Evolutionary conservation across 805 yeast genomes (phyloP), one percentile per base, ranked within the genome.

Genomic region (Diddensiella transvaalensis): DNA sequence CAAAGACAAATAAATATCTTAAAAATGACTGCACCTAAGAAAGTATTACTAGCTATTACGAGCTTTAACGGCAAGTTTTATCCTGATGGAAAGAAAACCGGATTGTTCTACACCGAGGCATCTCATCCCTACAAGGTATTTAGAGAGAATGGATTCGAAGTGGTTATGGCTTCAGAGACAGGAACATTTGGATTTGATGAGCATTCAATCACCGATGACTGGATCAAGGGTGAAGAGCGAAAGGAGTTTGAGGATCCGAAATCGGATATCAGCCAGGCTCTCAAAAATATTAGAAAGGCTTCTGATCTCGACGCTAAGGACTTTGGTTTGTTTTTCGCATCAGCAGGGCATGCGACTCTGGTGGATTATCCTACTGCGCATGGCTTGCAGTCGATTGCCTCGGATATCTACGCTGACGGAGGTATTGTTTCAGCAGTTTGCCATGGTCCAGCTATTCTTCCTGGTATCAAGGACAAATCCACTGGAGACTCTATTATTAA

Each of bases 341-440:
- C 84, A 41, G 87, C 79, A 44, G 87, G 87, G 30, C 87, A 83
- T 59, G 87, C 78, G 24, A 68, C 82, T 23, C 54, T 76, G 36
- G 77, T 73, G 53, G 87, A 82, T 61, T 79, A 70, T 64, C 83
- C 83, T 40, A 67, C 61, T 2, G 82, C 83, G 10, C 64, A 60
- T 3, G 70, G 60, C 18, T 64, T 81, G 45, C 79, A 74, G 48
- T 51, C 59, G 21, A 47, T 77, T 36, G 82, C 80, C 18, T 64
- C 68, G 24, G 64, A 67, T 21, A 73, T 80, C 44, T 78, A 74
- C 60, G 67, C 63, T 23, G 62, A 72, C 17, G 77, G 76, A 35
- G 85, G 85, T 42, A 73, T 79, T 35, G 74, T 81, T 22, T 64
- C 80, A 37, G 84, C 86, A 11, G 85, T 81, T 4, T 82, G 87